Evolutionary conservation across 2,329 filamentous ascomycete species (phyloP), one percentile per base, ranked within the genome.

Genomic region (Colletotrichum trifolii): DNA sequence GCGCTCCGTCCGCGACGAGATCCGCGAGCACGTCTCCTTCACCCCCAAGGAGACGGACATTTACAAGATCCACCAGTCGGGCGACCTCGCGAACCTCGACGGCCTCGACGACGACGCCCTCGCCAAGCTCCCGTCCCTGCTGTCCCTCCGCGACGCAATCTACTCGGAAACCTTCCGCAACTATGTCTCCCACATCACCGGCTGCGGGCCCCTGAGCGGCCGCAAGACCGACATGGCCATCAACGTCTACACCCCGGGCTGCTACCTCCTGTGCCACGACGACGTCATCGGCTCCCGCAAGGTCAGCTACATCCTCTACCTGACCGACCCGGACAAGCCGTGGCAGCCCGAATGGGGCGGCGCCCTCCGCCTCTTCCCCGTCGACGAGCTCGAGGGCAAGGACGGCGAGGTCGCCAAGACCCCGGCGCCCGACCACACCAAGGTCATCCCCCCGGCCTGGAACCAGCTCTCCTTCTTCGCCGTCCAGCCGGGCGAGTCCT

Each of bases 1-100:
- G 50, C 94, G 94, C 73, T 85, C 87, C 60, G 96, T 99, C 65
- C 94, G 96, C 75, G 81, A 86, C 73, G 96, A 99, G 81, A 95
- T 98, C 77, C 90, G 91, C 77, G 85, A 91, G 71, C 94, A 97
- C 75, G 92, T 99, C 70, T 90, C 92, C 70, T 99, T 99, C 81
- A 97, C 96, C 11, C 94, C 94, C 72, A 99, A 99, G 79, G 96
- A 99, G 79, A 99, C 96, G 52, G 96, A 99, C 77, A 99, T 99
- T 72, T 99, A 99, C 87, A 97, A 96, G 80, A 98, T 99, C 75
- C 94, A 97, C 85, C 96, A 99, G 82, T 98, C 95, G 5, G 96
- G 96, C 69, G 96, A 99, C 77, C 86, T 99, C 39, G 96, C 96
- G 50, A 99, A 99, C 79, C 88, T 99, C 64, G 95, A 97, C 78